A percentile compares a stretch with the other conserved stretches of the same genome.
Evolutionary conservation across 2,329 filamentous ascomycete genomes (phyloP).

Genomic region (Trichoderma sp.): DNA sequence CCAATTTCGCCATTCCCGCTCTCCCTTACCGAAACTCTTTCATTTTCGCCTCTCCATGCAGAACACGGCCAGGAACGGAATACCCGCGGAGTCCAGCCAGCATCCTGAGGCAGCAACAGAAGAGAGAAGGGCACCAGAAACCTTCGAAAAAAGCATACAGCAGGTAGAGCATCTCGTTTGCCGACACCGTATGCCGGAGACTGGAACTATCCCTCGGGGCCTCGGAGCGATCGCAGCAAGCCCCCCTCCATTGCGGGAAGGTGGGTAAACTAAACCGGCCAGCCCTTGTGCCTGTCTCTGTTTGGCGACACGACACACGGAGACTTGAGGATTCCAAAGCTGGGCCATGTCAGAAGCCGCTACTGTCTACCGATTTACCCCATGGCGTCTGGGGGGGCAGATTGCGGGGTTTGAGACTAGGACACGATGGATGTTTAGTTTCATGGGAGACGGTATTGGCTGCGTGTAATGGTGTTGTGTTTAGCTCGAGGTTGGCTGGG

Average conservation of each 20-base stretch:
- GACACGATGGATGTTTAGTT: neutral
- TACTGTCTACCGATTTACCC: conserved; percentile 8
- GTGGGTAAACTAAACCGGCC: neutral
- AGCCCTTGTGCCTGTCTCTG: neutral
- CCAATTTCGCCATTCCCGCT: neutral
- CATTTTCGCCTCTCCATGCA: neutral
- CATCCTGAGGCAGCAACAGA: neutral
- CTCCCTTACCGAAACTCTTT: neutral
- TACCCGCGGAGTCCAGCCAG: neutral
- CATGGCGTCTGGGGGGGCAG: conserved; percentile 5
- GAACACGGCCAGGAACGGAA: neutral
- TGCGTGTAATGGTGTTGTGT: neutral
- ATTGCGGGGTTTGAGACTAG: conserved; percentile 12
- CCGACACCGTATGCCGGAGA: conserved; percentile 5
- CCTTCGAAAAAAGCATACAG: neutral
- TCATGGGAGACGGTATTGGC: neutral
- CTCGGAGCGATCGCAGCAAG: neutral
- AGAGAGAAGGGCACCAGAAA: neutral
- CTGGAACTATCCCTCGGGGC: neutral
- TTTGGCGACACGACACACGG: neutral
- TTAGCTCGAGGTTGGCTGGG: neutral
- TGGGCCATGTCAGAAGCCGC: neutral
- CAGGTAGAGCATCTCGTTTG: neutral
- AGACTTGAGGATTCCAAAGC: neutral
- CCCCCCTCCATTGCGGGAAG: neutral